A percentile compares a stretch with the other conserved stretches of the same genome.
Evolutionary conservation across 148 eudicot species (phyloP).

Genomic region (Nepenthes mirabilis): DNA sequence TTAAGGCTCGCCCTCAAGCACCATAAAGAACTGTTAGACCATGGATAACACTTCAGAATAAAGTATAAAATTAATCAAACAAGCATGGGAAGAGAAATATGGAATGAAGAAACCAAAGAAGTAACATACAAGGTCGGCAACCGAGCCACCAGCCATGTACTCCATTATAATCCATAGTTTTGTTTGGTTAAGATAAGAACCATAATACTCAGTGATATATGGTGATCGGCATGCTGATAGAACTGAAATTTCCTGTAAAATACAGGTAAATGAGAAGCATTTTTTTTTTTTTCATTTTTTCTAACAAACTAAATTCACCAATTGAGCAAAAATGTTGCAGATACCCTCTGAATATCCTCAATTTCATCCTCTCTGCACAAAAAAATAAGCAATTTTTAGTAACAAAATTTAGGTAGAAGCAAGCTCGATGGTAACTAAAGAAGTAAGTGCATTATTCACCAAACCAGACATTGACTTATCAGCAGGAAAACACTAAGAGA

Average conservation of each 20-base stretch:
- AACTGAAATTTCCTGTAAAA: slow-evolving; percentile 84
- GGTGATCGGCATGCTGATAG: slow-evolving; percentile 84
- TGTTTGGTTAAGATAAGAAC: slow-evolving; percentile 82
- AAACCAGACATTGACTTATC: too few relatives aligned
- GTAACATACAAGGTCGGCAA: slow-evolving; percentile 87
- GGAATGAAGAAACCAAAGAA: slow-evolving; percentile 3
- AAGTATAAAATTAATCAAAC: too few relatives aligned
- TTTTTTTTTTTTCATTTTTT: background rate
- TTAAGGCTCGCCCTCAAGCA: too few relatives aligned
- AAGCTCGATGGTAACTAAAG: background rate
- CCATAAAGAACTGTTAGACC: too few relatives aligned
- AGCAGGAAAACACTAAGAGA: too few relatives aligned
- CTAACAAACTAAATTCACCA: slow-evolving; percentile 2
- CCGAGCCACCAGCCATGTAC: slow-evolving; percentile 99
- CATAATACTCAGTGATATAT: slow-evolving; percentile 91
- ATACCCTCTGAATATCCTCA: slow-evolving; percentile 94
- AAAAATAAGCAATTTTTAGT: slow-evolving; percentile 5
- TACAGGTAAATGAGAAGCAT: slow-evolving; percentile 1
- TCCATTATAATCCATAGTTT: slow-evolving; percentile 96
- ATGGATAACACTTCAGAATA: too few relatives aligned
- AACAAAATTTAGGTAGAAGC: background rate
- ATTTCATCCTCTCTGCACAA: slow-evolving; percentile 86
- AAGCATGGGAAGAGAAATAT: background rate
- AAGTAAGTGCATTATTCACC: background rate
- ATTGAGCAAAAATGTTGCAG: slow-evolving; percentile 2